Percentiles rank a stretch among this genome's conserved stretches.
These are phyloP conservation scores for Vanilla planifolia DNA, from an alignment of 106 monocot genomes.

Conservation along the genomic window DNA sequence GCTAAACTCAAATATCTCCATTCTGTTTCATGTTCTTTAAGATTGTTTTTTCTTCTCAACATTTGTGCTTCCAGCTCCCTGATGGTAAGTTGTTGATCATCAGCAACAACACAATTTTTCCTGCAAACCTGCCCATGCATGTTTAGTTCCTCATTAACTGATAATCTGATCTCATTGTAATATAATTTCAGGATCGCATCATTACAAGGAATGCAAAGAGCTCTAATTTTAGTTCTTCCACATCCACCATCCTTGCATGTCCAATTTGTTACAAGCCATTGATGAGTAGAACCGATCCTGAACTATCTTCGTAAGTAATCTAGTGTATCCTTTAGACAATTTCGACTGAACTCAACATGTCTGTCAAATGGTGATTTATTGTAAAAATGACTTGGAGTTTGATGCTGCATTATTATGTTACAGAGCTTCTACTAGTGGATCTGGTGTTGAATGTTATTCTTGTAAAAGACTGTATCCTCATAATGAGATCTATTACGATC, in stretches of 20 bases:
- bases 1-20: too few species aligned
- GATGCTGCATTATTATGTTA: slow-evolving; percentile 1
- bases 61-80: too few species aligned
- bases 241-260: slow-evolving; percentile 24
- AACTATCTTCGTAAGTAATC: slow-evolving; percentile 33
- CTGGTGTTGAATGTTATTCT: slow-evolving; percentile 32
- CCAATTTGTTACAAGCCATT: slow-evolving; percentile 54
- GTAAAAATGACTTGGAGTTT: not conserved
- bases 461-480: slow-evolving; percentile 60
- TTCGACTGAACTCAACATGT: not conserved
- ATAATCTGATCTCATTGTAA: not conserved
- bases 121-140: too few species aligned
- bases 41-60: too few species aligned
- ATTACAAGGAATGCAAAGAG: not conserved
- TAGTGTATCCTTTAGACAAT: not conserved
- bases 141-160: too few species aligned
- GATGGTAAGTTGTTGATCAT: too few species aligned
- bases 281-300: slow-evolving; percentile 12
- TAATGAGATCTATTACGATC: slow-evolving; percentile 58
- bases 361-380: not conserved
- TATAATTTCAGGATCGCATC: slow-evolving; percentile 15
- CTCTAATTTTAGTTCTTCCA: not conserved
- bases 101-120: too few species aligned
- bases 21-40: too few species aligned
- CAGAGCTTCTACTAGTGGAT: slow-evolving; percentile 10